A percentile compares a stretch with the other conserved stretches of the same genome.
phyloP scores from a whole-genome alignment of 2,329 filamentous ascomycete species.

The Fusarium sp. region DNA sequence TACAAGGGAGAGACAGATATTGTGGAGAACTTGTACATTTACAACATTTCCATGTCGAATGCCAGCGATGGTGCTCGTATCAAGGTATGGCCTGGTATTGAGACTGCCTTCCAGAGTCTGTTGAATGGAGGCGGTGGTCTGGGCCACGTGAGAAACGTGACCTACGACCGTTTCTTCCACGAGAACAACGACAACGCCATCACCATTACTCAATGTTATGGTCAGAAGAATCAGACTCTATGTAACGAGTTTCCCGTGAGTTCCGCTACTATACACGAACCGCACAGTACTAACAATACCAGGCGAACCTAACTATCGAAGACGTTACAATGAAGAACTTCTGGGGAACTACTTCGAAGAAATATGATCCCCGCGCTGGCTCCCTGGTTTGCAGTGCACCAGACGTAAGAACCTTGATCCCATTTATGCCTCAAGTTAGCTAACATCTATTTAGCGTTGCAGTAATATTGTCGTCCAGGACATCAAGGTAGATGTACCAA shows the following conservation, averaged over 20 bases:
- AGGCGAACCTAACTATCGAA: conserved; percentile 44
- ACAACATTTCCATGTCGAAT: conserved; percentile 69
- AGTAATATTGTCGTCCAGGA: conserved; percentile 40
- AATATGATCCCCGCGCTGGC: conserved; percentile 46
- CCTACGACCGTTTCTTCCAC: conserved; percentile 70
- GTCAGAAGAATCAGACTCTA: conserved; percentile 42
- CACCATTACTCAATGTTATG: conserved; percentile 46
- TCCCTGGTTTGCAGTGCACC: conserved; percentile 45
- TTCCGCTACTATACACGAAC: accelerated
- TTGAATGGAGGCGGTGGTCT: conserved; percentile 68
- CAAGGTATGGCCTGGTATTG: conserved; percentile 75
- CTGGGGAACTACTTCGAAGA: conserved; percentile 45
- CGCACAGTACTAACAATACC: neutral
- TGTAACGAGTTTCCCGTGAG: conserved; percentile 41
- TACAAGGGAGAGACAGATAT: conserved; percentile 73
- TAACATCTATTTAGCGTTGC: conserved; percentile 34
- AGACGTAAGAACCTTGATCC: conserved; percentile 33
- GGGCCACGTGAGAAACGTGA: conserved; percentile 72
- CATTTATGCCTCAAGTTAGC: accelerated
- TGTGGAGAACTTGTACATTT: conserved; percentile 75
- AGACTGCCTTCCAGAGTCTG: conserved; percentile 53
- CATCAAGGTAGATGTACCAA: conserved; percentile 38
- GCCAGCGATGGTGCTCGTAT: conserved; percentile 75
- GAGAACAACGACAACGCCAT: conserved; percentile 66
- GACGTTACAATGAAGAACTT: conserved; percentile 46